Base-by-base conservation (phyloP, 441 rosid species). In the Monsonia emarginata region DNA sequence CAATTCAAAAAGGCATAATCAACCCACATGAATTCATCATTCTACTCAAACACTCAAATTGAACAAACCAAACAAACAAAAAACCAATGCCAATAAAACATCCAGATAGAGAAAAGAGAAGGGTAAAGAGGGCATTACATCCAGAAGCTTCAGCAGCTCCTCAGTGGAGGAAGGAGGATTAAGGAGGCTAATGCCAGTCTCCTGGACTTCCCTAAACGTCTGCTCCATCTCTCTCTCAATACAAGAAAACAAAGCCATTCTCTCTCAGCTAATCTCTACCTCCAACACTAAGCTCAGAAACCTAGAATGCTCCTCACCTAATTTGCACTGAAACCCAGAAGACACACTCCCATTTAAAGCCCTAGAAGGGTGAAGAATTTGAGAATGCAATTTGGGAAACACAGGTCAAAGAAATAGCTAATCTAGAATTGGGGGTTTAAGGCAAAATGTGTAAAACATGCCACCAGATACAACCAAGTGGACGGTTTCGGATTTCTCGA, bases 401-500 rank as follows among this genome's bases (percentile, higher is more conserved):
- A 19, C 24, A 4, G 22, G 5, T 40, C 18, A 14, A 6, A 48
- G 56, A 5, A 50, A 21, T 2, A 21, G 57, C 25, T 50, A 18
- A 18, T 50, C 27, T 52, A 9, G 58, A 52, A 52, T 52, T 52
- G 58, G 58, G 58, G 58, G 58, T 52, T 52, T 52, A 24, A 52
- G 58, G 58, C 58, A 52, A n/a, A n/a, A 52, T 52, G 58, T 21
- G 58, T 7, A 21, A 21, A 14, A 22, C 58, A 52, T 9, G 27
- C 26, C 7, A 6, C 24, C 24, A 46, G 54, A 18, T 16, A n/a
- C 25, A 18, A 9, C 19, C 26, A 21, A 50, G 9, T 7, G 26
- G 27, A 21, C 58, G 21, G 58, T 22, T 36, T 36, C 40, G 40
- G 10, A 36, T 36, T 36, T 10, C 2, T 2, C 11, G 5, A 13